Conservation (phyloP, 257 asterid species). For the Cruciata laevipes region DNA sequence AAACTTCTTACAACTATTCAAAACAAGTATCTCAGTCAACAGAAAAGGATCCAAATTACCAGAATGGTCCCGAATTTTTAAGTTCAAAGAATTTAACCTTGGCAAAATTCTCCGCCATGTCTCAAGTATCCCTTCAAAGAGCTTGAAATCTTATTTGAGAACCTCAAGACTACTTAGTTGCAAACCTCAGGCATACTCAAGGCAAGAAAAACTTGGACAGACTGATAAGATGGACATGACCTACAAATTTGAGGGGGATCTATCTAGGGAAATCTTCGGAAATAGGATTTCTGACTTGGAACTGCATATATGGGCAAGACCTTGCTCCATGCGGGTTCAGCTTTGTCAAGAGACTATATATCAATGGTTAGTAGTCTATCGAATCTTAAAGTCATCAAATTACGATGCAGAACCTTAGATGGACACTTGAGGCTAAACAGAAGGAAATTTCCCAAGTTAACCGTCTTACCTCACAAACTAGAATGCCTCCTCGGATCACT, state of each 20-base stretch:
- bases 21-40: neutral
- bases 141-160: neutral
- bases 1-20: neutral
- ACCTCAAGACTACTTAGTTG: neutral
- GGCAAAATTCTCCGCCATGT: neutral
- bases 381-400: neutral
- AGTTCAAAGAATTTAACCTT: neutral
- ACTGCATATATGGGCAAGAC: neutral
- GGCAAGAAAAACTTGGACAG: neutral
- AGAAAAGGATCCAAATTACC: neutral
- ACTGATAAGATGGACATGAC: neutral
- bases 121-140: neutral
- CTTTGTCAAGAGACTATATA: neutral
- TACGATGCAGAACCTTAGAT: neutral
- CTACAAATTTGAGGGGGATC: no score
- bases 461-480: neutral
- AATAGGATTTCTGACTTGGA: neutral
- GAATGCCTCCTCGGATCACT: neutral
- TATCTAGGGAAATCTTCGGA: no score
- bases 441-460: neutral
- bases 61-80: neutral
- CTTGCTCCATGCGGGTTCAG: neutral
- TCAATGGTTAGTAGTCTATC: neutral
- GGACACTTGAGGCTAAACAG: neutral
- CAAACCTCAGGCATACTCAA: neutral